These are phyloP conservation scores for Aureobasidium sp. DNA, from an alignment of 2,329 filamentous ascomycete species.

Conservation along the genomic window DNA sequence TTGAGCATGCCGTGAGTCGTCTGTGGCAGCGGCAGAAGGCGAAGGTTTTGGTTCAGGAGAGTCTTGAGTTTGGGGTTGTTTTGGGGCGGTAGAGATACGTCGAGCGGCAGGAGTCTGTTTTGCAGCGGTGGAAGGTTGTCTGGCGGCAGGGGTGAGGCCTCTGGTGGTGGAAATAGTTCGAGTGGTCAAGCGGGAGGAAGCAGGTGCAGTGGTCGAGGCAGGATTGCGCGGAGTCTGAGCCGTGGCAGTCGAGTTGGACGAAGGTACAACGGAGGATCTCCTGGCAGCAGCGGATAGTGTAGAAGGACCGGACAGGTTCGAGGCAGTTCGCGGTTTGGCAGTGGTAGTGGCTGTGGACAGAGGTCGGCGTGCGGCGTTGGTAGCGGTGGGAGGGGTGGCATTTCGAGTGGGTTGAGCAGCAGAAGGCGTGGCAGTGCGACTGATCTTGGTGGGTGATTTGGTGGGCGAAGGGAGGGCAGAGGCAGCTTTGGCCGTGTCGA, in stretches of 20 bases:
- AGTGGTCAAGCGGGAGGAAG: conserved; percentile 29
- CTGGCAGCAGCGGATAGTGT: conserved; percentile 31
- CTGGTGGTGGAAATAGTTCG: conserved; percentile 27
- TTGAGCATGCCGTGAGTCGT: not conserved
- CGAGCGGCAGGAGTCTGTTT: not conserved
- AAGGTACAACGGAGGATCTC: conserved; percentile 26
- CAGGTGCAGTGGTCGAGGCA: not conserved
- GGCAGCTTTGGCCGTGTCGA: not conserved
- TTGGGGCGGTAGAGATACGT: not conserved
- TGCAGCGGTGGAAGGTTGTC: not conserved
- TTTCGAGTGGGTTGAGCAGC: conserved; percentile 24
- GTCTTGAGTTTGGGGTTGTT: not conserved
- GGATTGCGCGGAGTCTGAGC: conserved; percentile 48
- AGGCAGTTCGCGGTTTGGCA: conserved; percentile 46
- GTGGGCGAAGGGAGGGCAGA: conserved; percentile 42
- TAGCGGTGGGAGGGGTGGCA: conserved; percentile 34
- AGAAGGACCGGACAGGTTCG: conserved; percentile 39
- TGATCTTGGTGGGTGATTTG: conserved; percentile 73
- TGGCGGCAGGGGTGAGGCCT: conserved; percentile 3
- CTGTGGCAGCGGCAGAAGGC: not conserved
- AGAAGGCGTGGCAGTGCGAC: conserved; percentile 55
- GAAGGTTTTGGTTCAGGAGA: not conserved
- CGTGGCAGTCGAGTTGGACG: conserved; percentile 30
- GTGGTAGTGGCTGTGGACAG: conserved; percentile 31
- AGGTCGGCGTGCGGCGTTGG: conserved; percentile 36